Evolutionary conservation across 371 early-diverging fungal species (phyloP), one percentile per base, ranked within the genome.

Genomic region (Circinella minor): DNA sequence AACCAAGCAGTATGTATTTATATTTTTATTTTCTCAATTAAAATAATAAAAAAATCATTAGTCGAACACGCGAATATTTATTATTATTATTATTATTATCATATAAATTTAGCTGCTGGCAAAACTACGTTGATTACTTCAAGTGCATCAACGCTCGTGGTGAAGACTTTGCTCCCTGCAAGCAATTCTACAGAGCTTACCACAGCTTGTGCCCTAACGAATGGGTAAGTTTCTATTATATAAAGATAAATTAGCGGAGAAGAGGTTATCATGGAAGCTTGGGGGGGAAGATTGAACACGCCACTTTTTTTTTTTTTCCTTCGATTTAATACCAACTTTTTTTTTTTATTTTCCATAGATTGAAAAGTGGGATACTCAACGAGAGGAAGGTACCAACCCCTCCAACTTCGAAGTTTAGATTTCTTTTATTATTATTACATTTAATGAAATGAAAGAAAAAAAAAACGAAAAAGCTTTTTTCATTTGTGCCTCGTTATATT

Each of bases 41-140:
- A 11, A 49, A 27, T 18, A 49, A 63, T 3, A 34, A 7, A 57
- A 57, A 5, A 57, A 4, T 27, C 2, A 27, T 27, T 27, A 27
- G 27, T 27, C 27, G 27, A 57, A 34, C 57, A 57, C 57, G 57
- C 57, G 57, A 18, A 27, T 13, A 57, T 43, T 20, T 38, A 48
- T 13, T 48, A 47, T 4, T 39, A 39, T 54, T 67, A 27, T 27
- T 27, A 27, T 27, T 27, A 39, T 54, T 67, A 27, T 27, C 2
- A 27, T 27, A 1, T 63, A 34, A 62, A 34, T 61, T 34, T 69
- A 77, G 77, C 85, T 92, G 93, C 87, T 94, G 95, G 96, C 98
- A 98, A 88, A 94, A 95, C 89, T 98, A 96, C 80, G 92, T 92
- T 67, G 97, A 98, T 83, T 96, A 94, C 90, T 84, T 86, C 91